Evolutionary conservation across 2,329 filamentous ascomycete genomes (phyloP).

Genomic region (Trichoderma koningii): DNA sequence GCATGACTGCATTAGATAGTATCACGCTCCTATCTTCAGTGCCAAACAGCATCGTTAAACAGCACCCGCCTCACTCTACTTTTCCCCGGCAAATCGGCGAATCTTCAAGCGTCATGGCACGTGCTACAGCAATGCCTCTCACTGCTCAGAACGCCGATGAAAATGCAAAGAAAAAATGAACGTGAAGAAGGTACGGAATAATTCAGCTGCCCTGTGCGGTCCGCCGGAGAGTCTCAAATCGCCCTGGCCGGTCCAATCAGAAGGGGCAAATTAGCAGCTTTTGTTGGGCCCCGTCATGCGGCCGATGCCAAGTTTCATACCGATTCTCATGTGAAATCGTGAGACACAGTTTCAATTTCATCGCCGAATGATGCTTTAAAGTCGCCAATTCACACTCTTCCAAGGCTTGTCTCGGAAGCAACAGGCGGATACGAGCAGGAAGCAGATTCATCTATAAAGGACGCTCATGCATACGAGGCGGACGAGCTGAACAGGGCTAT

Average conservation of each 20-base stretch:
- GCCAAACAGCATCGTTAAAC: no score
- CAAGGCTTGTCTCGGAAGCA: no score
- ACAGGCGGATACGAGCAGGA: no score
- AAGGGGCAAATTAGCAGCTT: background rate
- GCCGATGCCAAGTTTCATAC: background rate
- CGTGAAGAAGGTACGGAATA: background rate
- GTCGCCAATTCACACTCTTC: background rate
- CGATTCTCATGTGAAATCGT: background rate
- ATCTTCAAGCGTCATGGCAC: background rate
- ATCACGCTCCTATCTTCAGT: no score
- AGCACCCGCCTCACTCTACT: background rate
- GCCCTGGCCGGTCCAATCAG: conserved; percentile 14
- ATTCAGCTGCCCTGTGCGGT: conserved; percentile 1
- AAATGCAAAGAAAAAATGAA: background rate
- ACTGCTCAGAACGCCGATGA: background rate
- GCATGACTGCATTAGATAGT: background rate
- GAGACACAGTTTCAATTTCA: no score
- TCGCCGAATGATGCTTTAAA: background rate
- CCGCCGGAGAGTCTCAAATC: conserved; percentile 16
- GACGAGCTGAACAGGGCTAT: background rate
- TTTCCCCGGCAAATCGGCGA: background rate
- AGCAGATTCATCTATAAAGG: background rate
- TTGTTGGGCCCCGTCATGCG: conserved; percentile 13
- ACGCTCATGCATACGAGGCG: background rate
- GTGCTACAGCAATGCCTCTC: background rate